A percentile compares a stretch with the other conserved stretches of the same genome.
Evolutionary conservation across 2,329 filamentous ascomycete genomes (phyloP).

Genomic region (Aspergillus sp.): DNA sequence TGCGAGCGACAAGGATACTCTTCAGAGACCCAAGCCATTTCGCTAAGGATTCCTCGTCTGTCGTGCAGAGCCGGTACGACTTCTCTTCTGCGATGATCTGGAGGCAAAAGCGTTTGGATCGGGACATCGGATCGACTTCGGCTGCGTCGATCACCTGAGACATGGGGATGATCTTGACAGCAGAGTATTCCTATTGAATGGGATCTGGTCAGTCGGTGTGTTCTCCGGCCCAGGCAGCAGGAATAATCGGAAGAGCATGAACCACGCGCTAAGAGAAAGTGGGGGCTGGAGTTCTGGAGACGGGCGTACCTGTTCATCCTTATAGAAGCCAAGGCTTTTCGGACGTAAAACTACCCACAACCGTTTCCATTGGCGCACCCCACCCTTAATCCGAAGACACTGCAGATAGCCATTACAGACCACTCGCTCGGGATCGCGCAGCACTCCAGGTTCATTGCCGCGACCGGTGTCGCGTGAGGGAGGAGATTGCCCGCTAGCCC

Average conservation of each 20-base stretch:
- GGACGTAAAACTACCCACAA: slow-evolving; percentile 89
- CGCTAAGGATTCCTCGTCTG: slow-evolving; percentile 76
- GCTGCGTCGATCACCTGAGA: slow-evolving; percentile 81
- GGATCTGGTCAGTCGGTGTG: background rate
- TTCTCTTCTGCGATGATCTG: slow-evolving; percentile 94
- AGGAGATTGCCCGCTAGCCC: slow-evolving; percentile 31
- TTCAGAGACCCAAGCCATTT: slow-evolving; percentile 89
- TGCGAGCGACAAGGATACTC: slow-evolving; percentile 52
- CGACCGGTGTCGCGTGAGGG: slow-evolving; percentile 59
- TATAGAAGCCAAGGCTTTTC: slow-evolving; percentile 84
- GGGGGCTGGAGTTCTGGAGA: background rate
- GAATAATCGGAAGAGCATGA: background rate
- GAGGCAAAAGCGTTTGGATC: slow-evolving; percentile 80
- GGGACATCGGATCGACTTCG: slow-evolving; percentile 84
- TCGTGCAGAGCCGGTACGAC: slow-evolving; percentile 71
- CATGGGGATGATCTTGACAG: slow-evolving; percentile 76
- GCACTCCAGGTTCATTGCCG: slow-evolving; percentile 52
- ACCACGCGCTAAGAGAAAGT: background rate
- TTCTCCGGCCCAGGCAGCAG: background rate
- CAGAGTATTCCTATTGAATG: slow-evolving; percentile 70
- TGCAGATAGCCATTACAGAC: slow-evolving; percentile 90
- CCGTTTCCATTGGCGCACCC: slow-evolving; percentile 90
- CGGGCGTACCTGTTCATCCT: slow-evolving; percentile 62
- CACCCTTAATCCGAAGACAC: slow-evolving; percentile 73
- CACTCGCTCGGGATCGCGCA: slow-evolving; percentile 78